Base-by-base conservation (phyloP, 164 flowering plant genomes). In the Platanus orientalis region DNA sequence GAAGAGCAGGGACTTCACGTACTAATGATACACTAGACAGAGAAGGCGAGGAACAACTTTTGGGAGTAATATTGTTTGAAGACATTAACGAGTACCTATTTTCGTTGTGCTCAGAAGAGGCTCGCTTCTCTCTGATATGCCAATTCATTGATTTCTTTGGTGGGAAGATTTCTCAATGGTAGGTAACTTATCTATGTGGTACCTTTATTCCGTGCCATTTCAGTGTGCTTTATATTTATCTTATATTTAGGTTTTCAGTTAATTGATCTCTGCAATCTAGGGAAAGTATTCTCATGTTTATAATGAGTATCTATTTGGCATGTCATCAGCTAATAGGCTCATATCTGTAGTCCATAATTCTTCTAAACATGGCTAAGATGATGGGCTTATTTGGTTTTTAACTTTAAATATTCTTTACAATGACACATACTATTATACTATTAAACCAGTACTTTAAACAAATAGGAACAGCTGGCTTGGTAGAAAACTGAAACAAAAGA, bases 121-220 rank as follows among this genome's bases (percentile, higher is more conserved):
- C 96, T 27, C 93, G 88, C 14, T 75, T 86, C 51, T 81, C 79
- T 71, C 73, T 94, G 53, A 64, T 87, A 57, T 74, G 58, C 61
- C 93, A 88, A 65, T 86, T 91, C 64, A 74, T 91, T 76, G 94
- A 88, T 40, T 94, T 94, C 75, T 94, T 79, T 76, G 96, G 92
- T 58, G 99, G 90, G 54, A 76, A 76, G 71, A 70, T 84, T 53
- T 76, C 84, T 67, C 84, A 67, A 54, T 62, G 89, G 98, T 90
- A 61, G 65, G 87, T 79, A 47, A 30, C 48, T 36, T 40, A 2
- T 3, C 48, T 39, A 40, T n/a, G 6, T 61, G 54, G 36, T 42
- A 30, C 2, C 28, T 40, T 25, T 25, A 36, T 12, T 29, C 16
- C 23, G 17, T 20, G 26, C 20, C 11, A 23, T 48, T 51, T 57